phyloP scores from a whole-genome alignment of 208 protist species.

The Leishmania lainsoni region DNA sequence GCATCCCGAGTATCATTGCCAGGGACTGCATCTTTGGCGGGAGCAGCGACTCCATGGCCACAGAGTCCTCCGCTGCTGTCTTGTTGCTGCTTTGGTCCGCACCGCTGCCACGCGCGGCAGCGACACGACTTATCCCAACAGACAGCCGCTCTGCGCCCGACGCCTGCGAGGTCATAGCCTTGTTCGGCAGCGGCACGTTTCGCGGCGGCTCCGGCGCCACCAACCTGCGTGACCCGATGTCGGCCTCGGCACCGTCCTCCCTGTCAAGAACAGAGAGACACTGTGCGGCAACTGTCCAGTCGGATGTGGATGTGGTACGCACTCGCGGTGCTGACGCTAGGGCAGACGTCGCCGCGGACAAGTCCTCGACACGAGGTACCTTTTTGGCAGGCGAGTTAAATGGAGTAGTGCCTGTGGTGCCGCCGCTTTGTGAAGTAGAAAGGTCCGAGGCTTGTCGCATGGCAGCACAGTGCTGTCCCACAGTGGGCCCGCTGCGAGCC shows the following conservation, averaged over 20 bases:
- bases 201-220: background rate
- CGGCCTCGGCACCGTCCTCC: background rate
- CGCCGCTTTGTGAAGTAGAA: constrained; percentile 13
- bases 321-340: background rate
- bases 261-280: background rate
- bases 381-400: constrained; percentile 74
- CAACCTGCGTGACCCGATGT: background rate
- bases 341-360: background rate
- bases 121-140: background rate
- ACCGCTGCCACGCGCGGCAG: background rate
- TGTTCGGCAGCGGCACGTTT: constrained; percentile 3
- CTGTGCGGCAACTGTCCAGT: constrained; percentile 7
- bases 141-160: background rate
- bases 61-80: constrained; percentile 44
- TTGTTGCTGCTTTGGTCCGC: background rate
- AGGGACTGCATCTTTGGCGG: constrained; percentile 65
- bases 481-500: constrained; percentile 19
- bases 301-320: constrained; percentile 7
- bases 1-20: constrained; percentile 62
- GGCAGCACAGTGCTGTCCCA: constrained; percentile 12
- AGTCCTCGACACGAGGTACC: constrained; percentile 46
- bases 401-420: constrained; percentile 25
- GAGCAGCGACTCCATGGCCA: constrained; percentile 76
- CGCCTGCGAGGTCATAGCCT: background rate
- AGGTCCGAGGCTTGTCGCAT: constrained; percentile 3